Evolutionary conservation across 805 yeast genomes (phyloP).

Genomic region (Candida hungchunana): DNA sequence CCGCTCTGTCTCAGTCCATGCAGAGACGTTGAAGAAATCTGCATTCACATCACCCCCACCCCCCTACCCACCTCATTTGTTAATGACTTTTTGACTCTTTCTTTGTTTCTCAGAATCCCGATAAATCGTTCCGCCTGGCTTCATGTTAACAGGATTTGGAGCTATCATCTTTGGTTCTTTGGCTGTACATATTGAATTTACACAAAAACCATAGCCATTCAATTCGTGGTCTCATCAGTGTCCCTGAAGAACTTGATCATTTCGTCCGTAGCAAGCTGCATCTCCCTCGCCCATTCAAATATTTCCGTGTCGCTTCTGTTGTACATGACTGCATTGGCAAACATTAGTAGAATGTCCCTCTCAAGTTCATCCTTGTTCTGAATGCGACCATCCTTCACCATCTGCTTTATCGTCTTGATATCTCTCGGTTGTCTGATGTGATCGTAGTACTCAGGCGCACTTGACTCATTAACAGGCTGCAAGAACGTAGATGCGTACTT

Average conservation of each 20-base stretch:
- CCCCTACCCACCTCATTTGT: neutral
- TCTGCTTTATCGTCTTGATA: conserved; percentile 54
- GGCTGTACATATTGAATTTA: too few relatives aligned
- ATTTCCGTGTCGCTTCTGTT: conserved; percentile 63
- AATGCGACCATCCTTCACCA: conserved; percentile 56
- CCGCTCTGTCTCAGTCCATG: conserved; percentile 70
- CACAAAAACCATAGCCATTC: neutral
- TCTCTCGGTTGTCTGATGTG: conserved; percentile 64
- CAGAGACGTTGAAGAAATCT: conserved; percentile 27
- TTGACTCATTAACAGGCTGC: conserved; percentile 61
- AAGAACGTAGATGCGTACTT: conserved; percentile 71
- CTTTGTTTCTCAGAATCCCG: too few relatives aligned
- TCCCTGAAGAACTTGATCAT: conserved; percentile 57
- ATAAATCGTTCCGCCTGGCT: too few relatives aligned
- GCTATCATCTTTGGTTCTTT: too few relatives aligned
- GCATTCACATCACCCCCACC: neutral
- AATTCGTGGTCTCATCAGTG: conserved; percentile 30
- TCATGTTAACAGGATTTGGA: too few relatives aligned
- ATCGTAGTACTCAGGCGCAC: conserved; percentile 65
- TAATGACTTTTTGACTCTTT: neutral
- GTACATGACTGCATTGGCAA: conserved; percentile 81
- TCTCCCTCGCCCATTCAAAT: conserved; percentile 57
- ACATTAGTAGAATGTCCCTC: conserved; percentile 68
- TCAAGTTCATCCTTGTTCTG: conserved; percentile 49
- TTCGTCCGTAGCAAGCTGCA: conserved; percentile 63